Evolutionary conservation across 331 rosid genomes (phyloP).

Genomic region (Cydonia oblonga): DNA sequence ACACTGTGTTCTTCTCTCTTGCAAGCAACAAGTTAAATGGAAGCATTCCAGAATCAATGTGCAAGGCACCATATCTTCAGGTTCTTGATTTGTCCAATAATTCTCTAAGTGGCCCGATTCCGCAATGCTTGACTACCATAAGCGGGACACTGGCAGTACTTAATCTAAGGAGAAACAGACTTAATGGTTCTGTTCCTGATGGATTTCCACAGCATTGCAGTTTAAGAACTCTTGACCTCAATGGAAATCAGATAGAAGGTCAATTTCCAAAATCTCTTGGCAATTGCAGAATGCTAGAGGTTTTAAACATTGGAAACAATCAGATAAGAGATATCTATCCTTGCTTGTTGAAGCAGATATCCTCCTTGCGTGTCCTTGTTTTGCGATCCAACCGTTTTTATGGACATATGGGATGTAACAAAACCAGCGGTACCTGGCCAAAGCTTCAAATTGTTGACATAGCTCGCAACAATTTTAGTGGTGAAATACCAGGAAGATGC

Average conservation of each 20-base stretch:
- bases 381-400: background rate
- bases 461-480: background rate
- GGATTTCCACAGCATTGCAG: rapidly evolving
- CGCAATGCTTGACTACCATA: background rate
- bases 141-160: background rate
- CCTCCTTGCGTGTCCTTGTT: background rate
- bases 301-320: background rate
- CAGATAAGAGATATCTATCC: background rate
- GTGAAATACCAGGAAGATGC: rapidly evolving
- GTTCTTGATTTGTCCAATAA: background rate
- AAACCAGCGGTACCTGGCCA: rapidly evolving
- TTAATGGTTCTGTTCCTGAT: background rate
- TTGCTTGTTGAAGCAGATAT: rapidly evolving
- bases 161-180: background rate
- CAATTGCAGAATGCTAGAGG: background rate
- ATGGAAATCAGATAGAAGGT: background rate
- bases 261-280: background rate
- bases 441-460: background rate
- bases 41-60: rapidly evolving
- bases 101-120: rapidly evolving
- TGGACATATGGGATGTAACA: background rate
- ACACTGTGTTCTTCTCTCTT: background rate
- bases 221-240: background rate
- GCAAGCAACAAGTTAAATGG: rapidly evolving
- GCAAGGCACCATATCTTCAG: background rate